Evolutionary conservation across 805 yeast genomes (phyloP), one percentile per base, ranked within the genome.

Genomic region (Nakazawaea populi): DNA sequence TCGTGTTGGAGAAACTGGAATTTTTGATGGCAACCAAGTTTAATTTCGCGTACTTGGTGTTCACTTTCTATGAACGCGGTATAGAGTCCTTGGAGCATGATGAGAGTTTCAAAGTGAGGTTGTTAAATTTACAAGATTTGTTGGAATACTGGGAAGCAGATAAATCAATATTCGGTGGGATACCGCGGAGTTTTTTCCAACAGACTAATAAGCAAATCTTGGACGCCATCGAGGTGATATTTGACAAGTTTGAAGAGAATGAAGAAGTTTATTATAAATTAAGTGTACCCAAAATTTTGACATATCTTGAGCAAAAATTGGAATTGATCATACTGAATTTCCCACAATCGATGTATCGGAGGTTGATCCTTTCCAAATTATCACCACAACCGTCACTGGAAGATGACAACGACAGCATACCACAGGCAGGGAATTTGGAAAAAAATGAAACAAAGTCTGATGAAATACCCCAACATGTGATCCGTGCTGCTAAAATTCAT

Each of bases 181-280:
- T 55, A 14, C 67, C 63, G 24, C 69, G 65, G 24, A 59, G 65
- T 57, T 55, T 71, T 6, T 54, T 64, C 6, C 60, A 62, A 6
- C 40, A 60, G 1, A 64, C 67, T 4, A 62, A 66, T 44, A 53
- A 52, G 4, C 10, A 56, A 6, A 54, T 72, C 28, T 52, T 55
- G 14, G 31, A 32, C 0, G 54, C 66, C 4, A 54, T 81, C 32
- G 50, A 49, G 0, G 49, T 54, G n/a, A 66, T 76, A 6, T 65
- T 75, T 44, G 79, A 76, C 32, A 52, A 57, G 1, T 63, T 73
- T 3, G 66, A 61, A 29, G 82, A 76, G 51, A 72, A 68, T 14
- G 80, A 70, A 31, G 78, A 74, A 42, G 43, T 51, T 1, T 78
- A 74, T 53, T 76, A 67, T 62, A 79, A 74, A 58, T 71, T 75